phyloP scores from a whole-genome alignment of 352 stramenopile genomes.

The Phytophthora rubi region DNA sequence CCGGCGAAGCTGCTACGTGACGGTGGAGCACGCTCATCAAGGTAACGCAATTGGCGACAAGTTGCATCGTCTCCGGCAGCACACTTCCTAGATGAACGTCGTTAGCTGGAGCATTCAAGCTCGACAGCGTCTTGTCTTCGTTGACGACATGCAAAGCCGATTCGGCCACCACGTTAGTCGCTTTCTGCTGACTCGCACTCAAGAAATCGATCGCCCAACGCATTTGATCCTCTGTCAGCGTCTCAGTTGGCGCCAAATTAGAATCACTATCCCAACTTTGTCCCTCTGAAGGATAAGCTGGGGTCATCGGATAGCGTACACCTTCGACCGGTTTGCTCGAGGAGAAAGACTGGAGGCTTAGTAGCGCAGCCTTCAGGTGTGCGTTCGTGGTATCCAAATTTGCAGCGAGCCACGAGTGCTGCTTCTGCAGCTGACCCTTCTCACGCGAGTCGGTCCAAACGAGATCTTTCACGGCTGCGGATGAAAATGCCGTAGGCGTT shows the following conservation, averaged over 20 bases:
- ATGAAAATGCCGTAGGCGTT: slow-evolving; percentile 35
- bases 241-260: slow-evolving; percentile 21
- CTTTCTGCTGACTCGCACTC: slow-evolving; percentile 47
- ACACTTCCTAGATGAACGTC: slow-evolving; percentile 16
- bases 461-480: slow-evolving; percentile 34
- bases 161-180: slow-evolving; percentile 36
- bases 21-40: slow-evolving; percentile 60
- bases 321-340: slow-evolving; percentile 6
- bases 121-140: slow-evolving; percentile 22
- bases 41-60: slow-evolving; percentile 61
- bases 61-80: slow-evolving; percentile 50
- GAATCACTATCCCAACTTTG: slow-evolving; percentile 9
- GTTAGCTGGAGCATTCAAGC: slow-evolving; percentile 3
- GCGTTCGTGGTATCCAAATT: slow-evolving; percentile 77
- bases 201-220: slow-evolving; percentile 74
- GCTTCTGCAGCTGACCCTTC: slow-evolving; percentile 51
- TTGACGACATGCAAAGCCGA: slow-evolving; percentile 23
- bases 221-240: slow-evolving; percentile 59
- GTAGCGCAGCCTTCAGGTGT: slow-evolving; percentile 57
- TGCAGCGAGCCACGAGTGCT: slow-evolving; percentile 70
- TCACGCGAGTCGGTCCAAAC: slow-evolving; percentile 30
- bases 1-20: slow-evolving; percentile 25
- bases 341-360: slow-evolving; percentile 65
- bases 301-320: background rate
- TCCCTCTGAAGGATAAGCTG: slow-evolving; percentile 16